Conservation (phyloP, 169 alveolate species). For the Plasmodium gallinaceum region DNA sequence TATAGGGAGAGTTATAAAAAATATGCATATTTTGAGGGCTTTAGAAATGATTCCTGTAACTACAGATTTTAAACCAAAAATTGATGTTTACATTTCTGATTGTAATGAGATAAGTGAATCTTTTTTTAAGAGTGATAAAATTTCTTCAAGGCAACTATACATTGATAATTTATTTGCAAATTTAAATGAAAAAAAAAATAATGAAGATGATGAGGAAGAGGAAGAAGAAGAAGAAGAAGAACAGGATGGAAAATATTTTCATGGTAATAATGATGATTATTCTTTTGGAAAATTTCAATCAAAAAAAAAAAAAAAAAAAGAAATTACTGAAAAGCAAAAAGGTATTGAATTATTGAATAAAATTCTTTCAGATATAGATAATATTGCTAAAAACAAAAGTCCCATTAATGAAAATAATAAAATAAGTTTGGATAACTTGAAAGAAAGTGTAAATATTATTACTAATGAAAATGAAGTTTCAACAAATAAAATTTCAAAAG, state of each 20-base stretch:
- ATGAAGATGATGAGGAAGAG: background rate
- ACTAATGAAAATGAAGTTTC: too few species aligned
- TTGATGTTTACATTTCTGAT: conserved; percentile 31
- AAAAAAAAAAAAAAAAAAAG: background rate
- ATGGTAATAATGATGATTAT: background rate
- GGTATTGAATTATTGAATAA: conserved; percentile 47
- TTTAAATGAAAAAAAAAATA: background rate
- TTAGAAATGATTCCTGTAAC: conserved; percentile 39
- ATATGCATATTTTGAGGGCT: conserved; percentile 68
- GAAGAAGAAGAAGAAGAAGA: background rate
- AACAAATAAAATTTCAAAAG: background rate
- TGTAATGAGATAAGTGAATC: conserved; percentile 28
- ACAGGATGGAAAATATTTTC: background rate
- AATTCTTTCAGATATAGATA: conserved; percentile 36
- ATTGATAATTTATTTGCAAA: conserved; percentile 30
- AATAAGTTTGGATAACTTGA: background rate
- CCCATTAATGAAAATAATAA: background rate
- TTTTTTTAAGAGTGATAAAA: conserved; percentile 20
- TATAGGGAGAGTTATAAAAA: conserved; percentile 48
- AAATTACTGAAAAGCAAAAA: conserved; percentile 56
- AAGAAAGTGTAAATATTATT: background rate
- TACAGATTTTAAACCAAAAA: conserved; percentile 13
- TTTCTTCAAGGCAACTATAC: conserved; percentile 32
- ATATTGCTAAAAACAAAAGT: background rate
- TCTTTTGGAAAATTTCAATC: background rate